These are phyloP conservation scores for Akanthomyces dipterigenus DNA, from an alignment of 2,329 filamentous ascomycete species.

Conservation along the genomic window DNA sequence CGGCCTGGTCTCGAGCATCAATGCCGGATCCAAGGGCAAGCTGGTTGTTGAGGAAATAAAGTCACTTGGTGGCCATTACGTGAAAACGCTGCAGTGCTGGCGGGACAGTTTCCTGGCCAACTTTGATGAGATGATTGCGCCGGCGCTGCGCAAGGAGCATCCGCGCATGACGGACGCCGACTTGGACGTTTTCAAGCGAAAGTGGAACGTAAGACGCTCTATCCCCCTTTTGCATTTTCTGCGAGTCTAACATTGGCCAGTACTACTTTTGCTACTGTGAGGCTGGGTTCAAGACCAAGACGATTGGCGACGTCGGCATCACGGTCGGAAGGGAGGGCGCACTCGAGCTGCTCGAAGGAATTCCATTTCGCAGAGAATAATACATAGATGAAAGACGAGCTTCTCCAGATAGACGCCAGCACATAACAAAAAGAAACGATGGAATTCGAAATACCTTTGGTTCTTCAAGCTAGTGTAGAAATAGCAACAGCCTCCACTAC, in stretches of 20 bases:
- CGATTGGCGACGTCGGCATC: slow-evolving; percentile 65
- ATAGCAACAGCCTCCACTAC: too few relatives aligned
- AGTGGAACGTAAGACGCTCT: slow-evolving; percentile 55
- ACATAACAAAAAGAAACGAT: too few relatives aligned
- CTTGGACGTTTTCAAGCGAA: slow-evolving; percentile 60
- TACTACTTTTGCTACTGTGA: slow-evolving; percentile 75
- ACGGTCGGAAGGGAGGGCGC: slow-evolving; percentile 60
- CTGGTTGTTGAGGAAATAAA: slow-evolving; percentile 61
- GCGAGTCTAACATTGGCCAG: slow-evolving; percentile 22
- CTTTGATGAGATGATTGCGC: slow-evolving; percentile 54
- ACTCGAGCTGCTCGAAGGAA: slow-evolving; percentile 61
- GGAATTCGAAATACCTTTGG: too few relatives aligned
- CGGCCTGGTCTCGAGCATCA: slow-evolving; percentile 54
- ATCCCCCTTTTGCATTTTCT: neutral
- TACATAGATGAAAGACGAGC: neutral
- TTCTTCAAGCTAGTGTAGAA: too few relatives aligned
- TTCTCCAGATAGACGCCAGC: too few relatives aligned
- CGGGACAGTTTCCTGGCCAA: slow-evolving; percentile 56
- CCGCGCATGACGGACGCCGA: slow-evolving; percentile 52
- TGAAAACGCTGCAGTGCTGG: slow-evolving; percentile 63
- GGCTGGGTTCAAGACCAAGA: slow-evolving; percentile 65
- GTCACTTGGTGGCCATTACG: slow-evolving; percentile 70
- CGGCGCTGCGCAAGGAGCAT: slow-evolving; percentile 53
- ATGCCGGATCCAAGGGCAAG: slow-evolving; percentile 50
- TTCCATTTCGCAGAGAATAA: slow-evolving; percentile 45